phyloP scores from a whole-genome alignment of 2,329 filamentous ascomycete genomes.

The Cercospora sesami region DNA sequence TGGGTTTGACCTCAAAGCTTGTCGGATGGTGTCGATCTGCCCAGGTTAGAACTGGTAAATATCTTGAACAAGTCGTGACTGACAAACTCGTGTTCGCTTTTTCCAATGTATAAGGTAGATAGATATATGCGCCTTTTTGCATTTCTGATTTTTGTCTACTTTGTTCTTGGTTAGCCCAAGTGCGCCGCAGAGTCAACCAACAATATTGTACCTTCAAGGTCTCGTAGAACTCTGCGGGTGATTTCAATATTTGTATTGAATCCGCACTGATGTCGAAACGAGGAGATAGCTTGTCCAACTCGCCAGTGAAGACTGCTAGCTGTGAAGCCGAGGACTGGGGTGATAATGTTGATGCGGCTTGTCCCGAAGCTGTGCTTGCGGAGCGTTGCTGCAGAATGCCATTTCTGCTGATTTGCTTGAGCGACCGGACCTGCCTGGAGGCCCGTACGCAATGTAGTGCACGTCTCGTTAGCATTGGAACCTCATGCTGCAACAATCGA shows the following conservation, averaged over 20 bases:
- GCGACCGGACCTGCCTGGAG: slow-evolving; percentile 11
- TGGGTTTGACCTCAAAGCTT: slow-evolving; percentile 72
- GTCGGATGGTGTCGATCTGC: slow-evolving; percentile 72
- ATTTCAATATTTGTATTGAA: slow-evolving; percentile 74
- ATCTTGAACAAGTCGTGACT: slow-evolving; percentile 24
- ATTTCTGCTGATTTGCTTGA: slow-evolving; percentile 14
- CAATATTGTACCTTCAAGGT: slow-evolving; percentile 71
- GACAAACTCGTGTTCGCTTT: slow-evolving; percentile 83
- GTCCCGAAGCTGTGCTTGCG: slow-evolving; percentile 29
- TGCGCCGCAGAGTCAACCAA: neutral
- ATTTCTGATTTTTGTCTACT: slow-evolving; percentile 73
- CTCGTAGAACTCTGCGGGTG: slow-evolving; percentile 86
- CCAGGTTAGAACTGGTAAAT: neutral
- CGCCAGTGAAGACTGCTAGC: slow-evolving; percentile 63
- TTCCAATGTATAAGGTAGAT: slow-evolving; percentile 96
- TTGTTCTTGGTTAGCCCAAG: slow-evolving; percentile 19
- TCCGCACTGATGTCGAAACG: slow-evolving; percentile 82
- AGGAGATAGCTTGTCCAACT: slow-evolving; percentile 87
- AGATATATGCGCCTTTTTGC: slow-evolving; percentile 82
- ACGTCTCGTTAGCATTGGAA: slow-evolving; percentile 35
- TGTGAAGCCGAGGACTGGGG: slow-evolving; percentile 48
- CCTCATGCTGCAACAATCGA: slow-evolving; percentile 19
- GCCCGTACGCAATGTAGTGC: slow-evolving; percentile 32
- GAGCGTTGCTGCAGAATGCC: slow-evolving; percentile 27
- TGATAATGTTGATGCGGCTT: slow-evolving; percentile 24